phyloP scores from a whole-genome alignment of 2,329 filamentous ascomycete genomes.

The Rosellinia necatrix region DNA sequence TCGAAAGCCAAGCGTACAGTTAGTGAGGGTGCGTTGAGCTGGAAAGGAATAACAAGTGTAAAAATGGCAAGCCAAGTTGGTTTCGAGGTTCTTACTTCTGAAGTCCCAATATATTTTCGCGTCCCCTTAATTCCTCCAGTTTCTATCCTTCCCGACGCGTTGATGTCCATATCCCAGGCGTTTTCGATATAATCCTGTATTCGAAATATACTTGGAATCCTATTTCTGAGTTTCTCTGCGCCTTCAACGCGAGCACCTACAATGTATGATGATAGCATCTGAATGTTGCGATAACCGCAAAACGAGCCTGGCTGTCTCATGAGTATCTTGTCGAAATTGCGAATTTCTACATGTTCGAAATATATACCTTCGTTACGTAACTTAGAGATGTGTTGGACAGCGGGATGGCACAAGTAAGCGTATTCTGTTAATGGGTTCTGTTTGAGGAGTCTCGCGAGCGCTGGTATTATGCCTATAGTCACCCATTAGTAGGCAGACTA shows the following conservation, averaged over 20 bases:
- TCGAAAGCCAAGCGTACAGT: neutral
- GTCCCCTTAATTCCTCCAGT: conserved; percentile 88
- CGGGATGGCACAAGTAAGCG: conserved; percentile 79
- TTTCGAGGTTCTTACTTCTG: conserved; percentile 68
- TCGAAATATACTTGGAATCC: conserved; percentile 75
- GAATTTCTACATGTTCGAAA: neutral
- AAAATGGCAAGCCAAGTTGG: neutral
- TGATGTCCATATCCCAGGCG: conserved; percentile 87
- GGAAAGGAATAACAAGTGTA: neutral
- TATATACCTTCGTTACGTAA: conserved; percentile 69
- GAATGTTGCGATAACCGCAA: conserved; percentile 94
- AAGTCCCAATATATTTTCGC: conserved; percentile 92
- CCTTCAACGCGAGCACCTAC: conserved; percentile 62
- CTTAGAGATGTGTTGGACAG: conserved; percentile 80
- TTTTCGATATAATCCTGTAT: conserved; percentile 86
- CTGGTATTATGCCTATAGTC: conserved; percentile 60
- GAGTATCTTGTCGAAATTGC: neutral
- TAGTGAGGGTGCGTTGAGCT: neutral
- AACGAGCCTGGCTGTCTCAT: conserved; percentile 69
- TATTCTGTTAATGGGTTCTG: conserved; percentile 67
- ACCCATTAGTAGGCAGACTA: neutral
- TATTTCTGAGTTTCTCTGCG: conserved; percentile 60
- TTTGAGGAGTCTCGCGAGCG: conserved; percentile 66
- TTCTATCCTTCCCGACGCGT: conserved; percentile 72
- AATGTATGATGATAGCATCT: conserved; percentile 85